Evolutionary conservation across 208 protist genomes (phyloP).

Genomic region (Porcisia hertigi): DNA sequence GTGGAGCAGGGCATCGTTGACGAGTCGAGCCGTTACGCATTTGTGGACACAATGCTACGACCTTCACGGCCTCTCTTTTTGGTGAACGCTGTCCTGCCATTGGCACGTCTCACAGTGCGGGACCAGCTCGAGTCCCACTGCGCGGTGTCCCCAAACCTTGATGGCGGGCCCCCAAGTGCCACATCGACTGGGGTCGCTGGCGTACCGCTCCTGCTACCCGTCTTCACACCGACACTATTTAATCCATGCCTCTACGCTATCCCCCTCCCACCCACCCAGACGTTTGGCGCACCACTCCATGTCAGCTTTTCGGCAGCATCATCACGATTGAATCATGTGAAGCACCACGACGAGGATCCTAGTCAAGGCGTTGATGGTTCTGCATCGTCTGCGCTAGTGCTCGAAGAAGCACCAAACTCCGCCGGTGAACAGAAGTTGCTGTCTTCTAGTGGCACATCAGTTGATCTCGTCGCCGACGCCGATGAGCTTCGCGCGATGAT

Average conservation of each 20-base stretch:
- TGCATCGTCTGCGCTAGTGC: background rate
- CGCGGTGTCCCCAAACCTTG: background rate
- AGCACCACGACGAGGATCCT: background rate
- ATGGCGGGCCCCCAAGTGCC: background rate
- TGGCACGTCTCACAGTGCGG: slow-evolving; percentile 61
- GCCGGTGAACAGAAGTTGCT: background rate
- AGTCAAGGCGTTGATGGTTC: background rate
- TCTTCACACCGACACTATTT: slow-evolving; percentile 37
- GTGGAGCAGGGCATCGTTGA: slow-evolving; percentile 53
- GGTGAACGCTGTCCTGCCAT: slow-evolving; percentile 51
- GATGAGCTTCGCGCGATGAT: slow-evolving; percentile 9
- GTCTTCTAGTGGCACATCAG: background rate
- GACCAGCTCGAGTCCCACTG: slow-evolving; percentile 64
- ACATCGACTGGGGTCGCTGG: background rate
- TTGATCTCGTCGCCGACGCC: background rate
- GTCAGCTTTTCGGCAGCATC: slow-evolving; percentile 40
- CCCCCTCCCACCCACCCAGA: slow-evolving; percentile 43
- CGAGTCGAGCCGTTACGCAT: slow-evolving; percentile 33
- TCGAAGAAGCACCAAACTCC: background rate
- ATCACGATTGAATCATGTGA: slow-evolving; percentile 12
- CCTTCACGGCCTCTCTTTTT: slow-evolving; percentile 48
- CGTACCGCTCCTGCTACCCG: background rate
- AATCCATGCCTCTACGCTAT: slow-evolving; percentile 48
- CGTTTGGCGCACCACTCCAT: slow-evolving; percentile 35
- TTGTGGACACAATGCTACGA: slow-evolving; percentile 63